Percentiles rank a stretch among this genome's conserved stretches.
phyloP scores from a whole-genome alignment of 2,329 filamentous ascomycete genomes.

The Penicillium janthinellum region DNA sequence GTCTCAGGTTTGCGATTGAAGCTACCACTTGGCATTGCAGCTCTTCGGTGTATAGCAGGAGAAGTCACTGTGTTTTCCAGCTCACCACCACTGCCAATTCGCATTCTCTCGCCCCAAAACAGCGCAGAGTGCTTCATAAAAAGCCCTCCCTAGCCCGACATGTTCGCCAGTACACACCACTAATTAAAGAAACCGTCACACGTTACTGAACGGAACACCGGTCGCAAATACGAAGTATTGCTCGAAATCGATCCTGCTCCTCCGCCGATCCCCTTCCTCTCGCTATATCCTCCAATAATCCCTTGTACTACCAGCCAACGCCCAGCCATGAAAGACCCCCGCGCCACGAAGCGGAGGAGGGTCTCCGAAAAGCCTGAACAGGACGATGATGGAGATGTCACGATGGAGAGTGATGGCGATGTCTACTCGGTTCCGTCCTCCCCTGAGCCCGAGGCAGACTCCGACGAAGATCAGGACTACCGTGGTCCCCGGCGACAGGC shows the following conservation, averaged over 20 bases:
- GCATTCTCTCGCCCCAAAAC: not conserved
- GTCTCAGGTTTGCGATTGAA: constrained; percentile 8
- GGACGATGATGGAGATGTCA: constrained; percentile 36
- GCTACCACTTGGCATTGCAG: not conserved
- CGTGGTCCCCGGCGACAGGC: constrained; percentile 19
- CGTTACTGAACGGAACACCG: constrained; percentile 1
- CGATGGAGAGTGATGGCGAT: constrained; percentile 28
- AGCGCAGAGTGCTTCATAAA: not conserved
- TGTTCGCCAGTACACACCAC: constrained; percentile 4
- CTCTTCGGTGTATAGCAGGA: not conserved
- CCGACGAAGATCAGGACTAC: constrained; percentile 23
- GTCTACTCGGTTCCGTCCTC: constrained; percentile 17
- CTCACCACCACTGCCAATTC: not conserved
- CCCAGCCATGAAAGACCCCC: constrained; percentile 37
- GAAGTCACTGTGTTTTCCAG: not conserved
- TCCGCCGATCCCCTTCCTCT: not conserved
- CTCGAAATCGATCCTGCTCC: not conserved
- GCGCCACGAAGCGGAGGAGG: constrained; percentile 40
- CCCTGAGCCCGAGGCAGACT: constrained; percentile 18
- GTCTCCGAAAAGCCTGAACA: constrained; percentile 31
- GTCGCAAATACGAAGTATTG: constrained; percentile 2
- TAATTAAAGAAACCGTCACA: not conserved
- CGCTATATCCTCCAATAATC: not conserved
- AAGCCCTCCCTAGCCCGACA: constrained; percentile 7
- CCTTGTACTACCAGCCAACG: not conserved